A percentile compares a stretch with the other conserved stretches of the same genome.
These are phyloP conservation scores for Periconia macrospinosa DNA, from an alignment of 2,329 filamentous ascomycete species.

Conservation along the genomic window DNA sequence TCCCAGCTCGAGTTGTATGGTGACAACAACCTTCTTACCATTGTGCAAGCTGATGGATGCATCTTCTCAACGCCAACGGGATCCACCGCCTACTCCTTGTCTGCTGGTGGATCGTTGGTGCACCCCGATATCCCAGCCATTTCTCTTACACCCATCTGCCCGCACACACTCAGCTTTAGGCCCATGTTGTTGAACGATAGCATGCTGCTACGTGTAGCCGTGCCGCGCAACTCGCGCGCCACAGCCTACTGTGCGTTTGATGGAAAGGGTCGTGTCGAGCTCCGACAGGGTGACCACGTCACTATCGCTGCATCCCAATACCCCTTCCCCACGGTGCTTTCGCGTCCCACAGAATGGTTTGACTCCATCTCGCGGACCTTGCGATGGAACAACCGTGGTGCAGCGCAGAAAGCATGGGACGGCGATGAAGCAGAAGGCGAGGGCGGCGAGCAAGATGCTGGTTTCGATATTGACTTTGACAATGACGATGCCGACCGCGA, in stretches of 20 bases:
- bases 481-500: constrained; percentile 59
- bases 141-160: constrained; percentile 94
- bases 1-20: constrained; percentile 96
- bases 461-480: constrained; percentile 96
- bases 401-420: constrained; percentile 84
- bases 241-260: constrained; percentile 98
- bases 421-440: constrained; percentile 48
- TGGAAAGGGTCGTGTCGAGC: constrained; percentile 91
- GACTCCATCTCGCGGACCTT: constrained; percentile 90
- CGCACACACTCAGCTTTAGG: constrained; percentile 93
- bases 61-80: constrained; percentile 97
- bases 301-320: constrained; percentile 96
- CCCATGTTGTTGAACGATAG: constrained; percentile 98
- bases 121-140: constrained; percentile 97
- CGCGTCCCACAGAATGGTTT: constrained; percentile 91
- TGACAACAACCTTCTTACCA: constrained; percentile 90
- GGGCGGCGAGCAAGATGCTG: constrained; percentile 55
- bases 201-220: constrained; percentile 84
- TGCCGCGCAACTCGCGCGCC: constrained; percentile 82
- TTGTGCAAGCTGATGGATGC: constrained; percentile 94
- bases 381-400: constrained; percentile 91
- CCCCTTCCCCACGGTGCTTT: constrained; percentile 93
- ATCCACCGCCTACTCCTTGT: constrained; percentile 89
- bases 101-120: constrained; percentile 90
- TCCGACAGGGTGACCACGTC: constrained; percentile 91